These are phyloP conservation scores for Moniliophthora roreri DNA, from an alignment of 1,284 basidiomycete species.

Conservation along the genomic window DNA sequence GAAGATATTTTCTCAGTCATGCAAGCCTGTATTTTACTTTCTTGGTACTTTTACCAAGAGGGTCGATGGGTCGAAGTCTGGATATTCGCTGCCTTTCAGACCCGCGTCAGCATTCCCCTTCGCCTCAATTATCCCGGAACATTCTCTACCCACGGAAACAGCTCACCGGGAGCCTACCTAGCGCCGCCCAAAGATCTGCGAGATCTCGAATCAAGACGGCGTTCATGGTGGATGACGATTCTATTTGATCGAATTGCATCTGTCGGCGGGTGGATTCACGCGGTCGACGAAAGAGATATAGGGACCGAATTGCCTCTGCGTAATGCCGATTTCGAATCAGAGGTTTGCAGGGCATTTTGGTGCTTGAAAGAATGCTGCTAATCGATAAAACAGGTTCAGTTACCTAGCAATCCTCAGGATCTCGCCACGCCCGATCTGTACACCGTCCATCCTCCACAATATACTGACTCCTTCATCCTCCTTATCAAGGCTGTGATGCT, in stretches of 20 bases:
- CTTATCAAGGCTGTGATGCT: conserved; percentile 80
- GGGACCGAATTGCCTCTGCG: conserved; percentile 79
- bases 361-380: neutral
- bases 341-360: conserved; percentile 40
- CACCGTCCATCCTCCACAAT: conserved; percentile 65
- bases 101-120: conserved; percentile 80
- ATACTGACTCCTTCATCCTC: conserved; percentile 77
- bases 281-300: conserved; percentile 76
- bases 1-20: conserved; percentile 81
- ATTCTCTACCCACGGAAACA: conserved; percentile 64
- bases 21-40: conserved; percentile 81
- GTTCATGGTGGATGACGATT: conserved; percentile 88
- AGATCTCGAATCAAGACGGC: conserved; percentile 72
- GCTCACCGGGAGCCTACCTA: conserved; percentile 74
- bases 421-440: conserved; percentile 62
- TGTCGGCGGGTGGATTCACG: conserved; percentile 86
- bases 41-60: conserved; percentile 87
- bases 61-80: conserved; percentile 89
- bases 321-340: conserved; percentile 68
- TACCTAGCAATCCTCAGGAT: conserved; percentile 73
- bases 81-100: conserved; percentile 84
- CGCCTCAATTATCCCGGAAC: conserved; percentile 82
- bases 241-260: conserved; percentile 82
- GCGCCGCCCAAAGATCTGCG: conserved; percentile 71
- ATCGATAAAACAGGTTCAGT: conserved; percentile 39